These are phyloP conservation scores for Irpex sp. DNA, from an alignment of 1,284 basidiomycete genomes.

Conservation along the genomic window DNA sequence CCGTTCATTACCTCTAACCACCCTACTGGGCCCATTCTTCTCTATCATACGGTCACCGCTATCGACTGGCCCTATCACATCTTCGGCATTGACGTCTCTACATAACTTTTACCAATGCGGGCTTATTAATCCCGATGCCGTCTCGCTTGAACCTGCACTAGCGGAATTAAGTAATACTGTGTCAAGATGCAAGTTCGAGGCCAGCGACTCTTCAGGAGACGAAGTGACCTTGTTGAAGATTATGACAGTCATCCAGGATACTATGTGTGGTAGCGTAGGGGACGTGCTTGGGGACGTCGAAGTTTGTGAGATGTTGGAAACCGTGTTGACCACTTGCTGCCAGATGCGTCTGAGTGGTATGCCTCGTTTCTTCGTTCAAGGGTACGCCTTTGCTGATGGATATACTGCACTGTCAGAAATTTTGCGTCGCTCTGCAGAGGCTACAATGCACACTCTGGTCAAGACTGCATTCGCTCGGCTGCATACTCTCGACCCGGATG, in stretches of 20 bases:
- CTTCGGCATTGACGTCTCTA: conserved; percentile 83
- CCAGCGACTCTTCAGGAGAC: conserved; percentile 92
- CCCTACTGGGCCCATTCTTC: conserved; percentile 86
- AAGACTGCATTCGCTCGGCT: conserved; percentile 80
- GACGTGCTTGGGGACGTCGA: conserved; percentile 82
- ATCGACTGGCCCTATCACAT: conserved; percentile 93
- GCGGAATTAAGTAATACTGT: conserved; percentile 86
- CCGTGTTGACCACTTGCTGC: conserved; percentile 95
- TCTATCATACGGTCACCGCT: conserved; percentile 89
- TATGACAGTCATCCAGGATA: conserved; percentile 86
- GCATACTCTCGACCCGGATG: conserved; percentile 57
- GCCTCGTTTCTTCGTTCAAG: conserved; percentile 27
- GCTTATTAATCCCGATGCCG: conserved; percentile 56
- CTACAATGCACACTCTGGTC: conserved; percentile 88
- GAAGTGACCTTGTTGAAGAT: conserved; percentile 94
- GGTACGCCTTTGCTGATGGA: conserved; percentile 10
- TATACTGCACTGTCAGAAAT: conserved; percentile 55
- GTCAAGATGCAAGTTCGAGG: conserved; percentile 97
- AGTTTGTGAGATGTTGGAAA: conserved; percentile 98
- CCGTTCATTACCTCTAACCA: conserved; percentile 46
- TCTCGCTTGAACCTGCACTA: conserved; percentile 61
- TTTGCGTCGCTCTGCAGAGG: conserved; percentile 88
- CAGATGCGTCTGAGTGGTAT: conserved; percentile 91
- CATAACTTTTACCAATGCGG: conserved; percentile 83
- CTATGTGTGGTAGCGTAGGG: conserved; percentile 71